These are phyloP conservation scores for Yarrowia galli DNA, from an alignment of 1,139 yeast species.

Conservation along the genomic window DNA sequence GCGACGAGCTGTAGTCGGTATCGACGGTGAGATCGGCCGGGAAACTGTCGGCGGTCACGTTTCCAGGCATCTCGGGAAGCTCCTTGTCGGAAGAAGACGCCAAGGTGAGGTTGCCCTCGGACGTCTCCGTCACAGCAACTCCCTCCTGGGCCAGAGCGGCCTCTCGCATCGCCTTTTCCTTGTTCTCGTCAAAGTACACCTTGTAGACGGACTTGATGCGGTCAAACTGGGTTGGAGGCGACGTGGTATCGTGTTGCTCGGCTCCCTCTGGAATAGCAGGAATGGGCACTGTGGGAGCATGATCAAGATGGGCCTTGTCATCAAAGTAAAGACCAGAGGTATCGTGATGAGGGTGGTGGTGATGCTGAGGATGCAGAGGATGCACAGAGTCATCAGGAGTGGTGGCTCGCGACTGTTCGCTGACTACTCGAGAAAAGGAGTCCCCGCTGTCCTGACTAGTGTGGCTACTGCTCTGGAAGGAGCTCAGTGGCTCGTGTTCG, in stretches of 20 bases:
- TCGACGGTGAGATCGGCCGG: constrained; percentile 30
- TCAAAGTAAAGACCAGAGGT: constrained; percentile 9
- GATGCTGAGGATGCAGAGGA: no score
- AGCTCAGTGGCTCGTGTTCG: neutral
- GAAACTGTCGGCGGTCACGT: constrained; percentile 14
- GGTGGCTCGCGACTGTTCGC: constrained; percentile 8
- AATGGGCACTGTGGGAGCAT: constrained; percentile 9
- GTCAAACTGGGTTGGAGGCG: constrained; percentile 41
- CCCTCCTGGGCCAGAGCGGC: constrained; percentile 7
- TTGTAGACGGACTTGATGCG: constrained; percentile 49
- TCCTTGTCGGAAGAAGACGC: constrained; percentile 2
- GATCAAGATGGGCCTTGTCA: constrained; percentile 1
- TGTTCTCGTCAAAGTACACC: constrained; percentile 47
- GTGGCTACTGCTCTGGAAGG: constrained; percentile 10
- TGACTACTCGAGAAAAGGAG: neutral
- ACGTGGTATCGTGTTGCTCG: neutral
- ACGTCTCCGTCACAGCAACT: neutral
- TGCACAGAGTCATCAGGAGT: constrained; percentile 11
- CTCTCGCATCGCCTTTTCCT: constrained; percentile 36
- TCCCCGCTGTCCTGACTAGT: constrained; percentile 8
- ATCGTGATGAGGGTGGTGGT: no score
- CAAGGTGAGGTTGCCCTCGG: neutral
- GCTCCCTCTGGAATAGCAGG: neutral
- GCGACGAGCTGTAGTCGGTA: constrained; percentile 5
- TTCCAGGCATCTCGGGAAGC: constrained; percentile 6